Conservation (phyloP, 2,329 filamentous ascomycete genomes). For the Dactylellina sp. region DNA sequence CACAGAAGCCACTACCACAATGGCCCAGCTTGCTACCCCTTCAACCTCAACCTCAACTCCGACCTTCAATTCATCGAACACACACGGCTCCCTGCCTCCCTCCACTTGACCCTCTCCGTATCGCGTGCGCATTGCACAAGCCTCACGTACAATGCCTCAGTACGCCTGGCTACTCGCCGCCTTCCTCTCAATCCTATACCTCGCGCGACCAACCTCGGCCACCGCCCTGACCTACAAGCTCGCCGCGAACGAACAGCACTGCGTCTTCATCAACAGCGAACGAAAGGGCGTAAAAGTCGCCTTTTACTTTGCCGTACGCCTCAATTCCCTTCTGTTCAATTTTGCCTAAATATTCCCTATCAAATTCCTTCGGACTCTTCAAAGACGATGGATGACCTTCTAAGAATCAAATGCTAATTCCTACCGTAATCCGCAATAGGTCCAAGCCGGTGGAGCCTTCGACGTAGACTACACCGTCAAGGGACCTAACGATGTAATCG, state of each 20-base stretch:
- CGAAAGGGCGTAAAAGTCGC: slow-evolving; percentile 87
- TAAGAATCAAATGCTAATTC: slow-evolving; percentile 7
- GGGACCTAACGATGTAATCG: slow-evolving; percentile 81
- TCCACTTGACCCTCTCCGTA: background rate
- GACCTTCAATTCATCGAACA: background rate
- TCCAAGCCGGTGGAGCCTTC: slow-evolving; percentile 97
- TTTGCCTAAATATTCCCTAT: too few relatives aligned
- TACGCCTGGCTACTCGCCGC: slow-evolving; percentile 63
- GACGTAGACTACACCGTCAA: slow-evolving; percentile 93
- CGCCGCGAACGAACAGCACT: slow-evolving; percentile 89
- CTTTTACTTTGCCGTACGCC: slow-evolving; percentile 95
- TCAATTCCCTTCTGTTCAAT: slow-evolving; percentile 2
- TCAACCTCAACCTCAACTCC: slow-evolving; percentile 11
- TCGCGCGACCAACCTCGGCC: slow-evolving; percentile 72
- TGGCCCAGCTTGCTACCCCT: slow-evolving; percentile 9
- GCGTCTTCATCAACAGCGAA: slow-evolving; percentile 87
- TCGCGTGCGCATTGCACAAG: slow-evolving; percentile 2
- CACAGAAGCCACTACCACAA: slow-evolving; percentile 52
- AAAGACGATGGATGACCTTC: too few relatives aligned
- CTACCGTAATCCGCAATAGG: slow-evolving; percentile 69
- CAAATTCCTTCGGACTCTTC: too few relatives aligned
- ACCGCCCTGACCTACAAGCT: slow-evolving; percentile 96
- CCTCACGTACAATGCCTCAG: slow-evolving; percentile 27
- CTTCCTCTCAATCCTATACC: slow-evolving; percentile 75
- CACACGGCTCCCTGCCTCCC: background rate